These are phyloP conservation scores for Triticum dicoccoides DNA, from an alignment of 176 grass and related monocot species.

Conservation along the genomic window DNA sequence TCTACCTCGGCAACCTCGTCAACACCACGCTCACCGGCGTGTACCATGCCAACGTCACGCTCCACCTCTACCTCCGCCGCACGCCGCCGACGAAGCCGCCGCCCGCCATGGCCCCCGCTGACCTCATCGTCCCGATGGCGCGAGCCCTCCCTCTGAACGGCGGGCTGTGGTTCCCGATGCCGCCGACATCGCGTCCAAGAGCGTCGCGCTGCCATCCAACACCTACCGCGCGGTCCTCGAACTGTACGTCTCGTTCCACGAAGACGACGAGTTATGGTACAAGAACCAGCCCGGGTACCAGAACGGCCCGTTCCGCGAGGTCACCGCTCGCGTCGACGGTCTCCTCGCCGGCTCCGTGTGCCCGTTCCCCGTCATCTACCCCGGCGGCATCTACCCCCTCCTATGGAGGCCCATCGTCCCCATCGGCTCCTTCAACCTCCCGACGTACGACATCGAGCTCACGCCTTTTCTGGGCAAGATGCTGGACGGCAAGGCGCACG, in stretches of 20 bases:
- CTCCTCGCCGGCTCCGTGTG: constrained; percentile 63
- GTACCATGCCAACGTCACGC: no score
- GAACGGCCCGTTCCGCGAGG: constrained; percentile 81
- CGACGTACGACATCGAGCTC: constrained; percentile 68
- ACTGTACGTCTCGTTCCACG: constrained; percentile 67
- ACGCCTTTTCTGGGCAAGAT: constrained; percentile 71
- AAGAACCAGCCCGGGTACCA: constrained; percentile 61
- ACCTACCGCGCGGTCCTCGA: constrained; percentile 70
- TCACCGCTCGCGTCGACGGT: constrained; percentile 56
- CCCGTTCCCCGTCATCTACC: constrained; percentile 85
- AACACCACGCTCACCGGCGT: constrained; percentile 36
- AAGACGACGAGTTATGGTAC: constrained; percentile 81
- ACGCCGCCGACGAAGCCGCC: neutral
- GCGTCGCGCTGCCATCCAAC: constrained; percentile 49
- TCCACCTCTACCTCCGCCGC: constrained; percentile 36
- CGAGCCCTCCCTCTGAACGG: constrained; percentile 50
- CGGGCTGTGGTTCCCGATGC: constrained; percentile 66
- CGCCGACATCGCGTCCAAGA: constrained; percentile 46
- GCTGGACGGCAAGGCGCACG: constrained; percentile 50
- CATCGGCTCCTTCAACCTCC: constrained; percentile 43
- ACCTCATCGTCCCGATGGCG: constrained; percentile 55
- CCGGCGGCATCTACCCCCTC: constrained; percentile 75
- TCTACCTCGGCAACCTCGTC: constrained; percentile 56
- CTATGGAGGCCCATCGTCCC: constrained; percentile 78
- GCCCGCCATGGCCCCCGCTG: constrained; percentile 17